Evolutionary conservation across 345 rosid species (phyloP).

Genomic region (Gossypium sturtianum): DNA sequence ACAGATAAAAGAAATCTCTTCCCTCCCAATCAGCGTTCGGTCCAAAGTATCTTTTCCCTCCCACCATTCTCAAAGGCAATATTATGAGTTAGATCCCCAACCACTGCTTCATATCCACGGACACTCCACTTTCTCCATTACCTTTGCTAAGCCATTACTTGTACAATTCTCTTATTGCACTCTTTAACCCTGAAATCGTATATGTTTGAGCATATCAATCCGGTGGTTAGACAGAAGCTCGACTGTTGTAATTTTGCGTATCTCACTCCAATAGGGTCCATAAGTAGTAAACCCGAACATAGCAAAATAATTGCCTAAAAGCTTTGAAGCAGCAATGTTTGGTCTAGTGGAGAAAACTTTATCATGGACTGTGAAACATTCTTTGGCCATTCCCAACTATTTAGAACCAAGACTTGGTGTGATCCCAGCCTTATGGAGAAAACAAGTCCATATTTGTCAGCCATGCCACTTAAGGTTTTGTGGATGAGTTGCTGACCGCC

Average conservation of each 20-base stretch:
- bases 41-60: conserved; percentile 20
- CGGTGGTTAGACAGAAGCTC: conserved; percentile 31
- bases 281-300: conserved; percentile 40
- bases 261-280: conserved; percentile 33
- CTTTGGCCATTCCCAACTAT: conserved; percentile 30
- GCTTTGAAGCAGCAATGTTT: conserved; percentile 17
- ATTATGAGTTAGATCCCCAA: conserved; percentile 25
- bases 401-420: conserved; percentile 20
- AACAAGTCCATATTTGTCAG: conserved; percentile 30
- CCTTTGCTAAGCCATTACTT: not conserved
- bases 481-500: conserved; percentile 17
- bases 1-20: conserved; percentile 16
- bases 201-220: conserved; percentile 27
- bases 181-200: not conserved
- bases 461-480: conserved; percentile 26
- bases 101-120: conserved; percentile 8
- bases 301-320: conserved; percentile 25
- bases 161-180: too few relatives aligned
- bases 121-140: not conserved
- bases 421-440: conserved; percentile 26
- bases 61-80: conserved; percentile 25
- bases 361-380: conserved; percentile 24
- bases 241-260: conserved; percentile 22
- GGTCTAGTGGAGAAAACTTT: conserved; percentile 26
- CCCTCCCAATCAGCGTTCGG: too few relatives aligned